phyloP scores from a whole-genome alignment of 164 flowering plant genomes.

The Warburgia ugandensis region DNA sequence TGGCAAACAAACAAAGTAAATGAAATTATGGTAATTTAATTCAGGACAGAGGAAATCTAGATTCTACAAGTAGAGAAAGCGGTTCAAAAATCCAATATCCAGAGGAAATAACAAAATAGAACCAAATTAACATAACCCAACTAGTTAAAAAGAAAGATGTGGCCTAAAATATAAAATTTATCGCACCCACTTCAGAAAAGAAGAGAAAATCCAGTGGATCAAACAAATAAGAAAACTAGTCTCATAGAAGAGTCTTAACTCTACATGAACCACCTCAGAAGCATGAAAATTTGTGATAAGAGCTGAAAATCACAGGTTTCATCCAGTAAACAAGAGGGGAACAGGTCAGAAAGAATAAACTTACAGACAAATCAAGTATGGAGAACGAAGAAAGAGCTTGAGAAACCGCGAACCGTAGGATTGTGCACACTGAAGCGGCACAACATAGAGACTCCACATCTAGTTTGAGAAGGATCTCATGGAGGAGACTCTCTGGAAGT shows the following conservation, averaged over 20 bases:
- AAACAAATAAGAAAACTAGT: background rate
- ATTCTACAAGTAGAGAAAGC: background rate
- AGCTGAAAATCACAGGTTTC: background rate
- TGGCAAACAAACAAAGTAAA: background rate
- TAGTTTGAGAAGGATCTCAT: slow-evolving; percentile 25
- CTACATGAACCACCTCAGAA: background rate
- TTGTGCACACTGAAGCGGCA: slow-evolving; percentile 22
- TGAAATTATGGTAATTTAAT: background rate
- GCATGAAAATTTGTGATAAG: background rate
- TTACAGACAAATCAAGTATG: slow-evolving; percentile 32
- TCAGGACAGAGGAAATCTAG: background rate
- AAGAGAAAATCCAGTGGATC: background rate
- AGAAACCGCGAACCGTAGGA: slow-evolving; percentile 21
- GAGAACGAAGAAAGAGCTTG: slow-evolving; percentile 21
- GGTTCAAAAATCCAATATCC: background rate
- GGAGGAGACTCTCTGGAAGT: slow-evolving; percentile 19
- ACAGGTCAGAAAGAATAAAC: slow-evolving; percentile 3
- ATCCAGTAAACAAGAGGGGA: background rate
- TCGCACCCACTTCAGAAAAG: background rate
- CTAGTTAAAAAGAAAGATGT: background rate
- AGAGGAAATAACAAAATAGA: too few relatives aligned
- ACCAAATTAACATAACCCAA: background rate
- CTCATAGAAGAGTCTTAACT: background rate
- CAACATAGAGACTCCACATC: slow-evolving; percentile 35
- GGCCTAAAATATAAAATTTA: background rate